Evolutionary conservation across 1,139 yeast species (phyloP).

Genomic region (Kodamaea suecica): DNA sequence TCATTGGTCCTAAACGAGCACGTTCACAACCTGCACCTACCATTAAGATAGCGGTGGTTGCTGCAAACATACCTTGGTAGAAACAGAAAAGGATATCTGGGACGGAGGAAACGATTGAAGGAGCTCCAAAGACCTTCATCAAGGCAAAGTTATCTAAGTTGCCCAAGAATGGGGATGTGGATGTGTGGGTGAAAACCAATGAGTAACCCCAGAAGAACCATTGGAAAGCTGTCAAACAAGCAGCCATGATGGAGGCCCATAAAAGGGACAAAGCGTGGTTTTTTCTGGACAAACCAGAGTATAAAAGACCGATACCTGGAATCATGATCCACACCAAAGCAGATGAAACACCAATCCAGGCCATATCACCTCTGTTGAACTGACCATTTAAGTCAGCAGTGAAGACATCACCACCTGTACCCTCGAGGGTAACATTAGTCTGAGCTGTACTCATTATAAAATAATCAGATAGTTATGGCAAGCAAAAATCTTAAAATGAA

Average conservation of each 20-base stretch:
- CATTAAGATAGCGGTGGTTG: constrained; percentile 88
- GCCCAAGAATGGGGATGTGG: constrained; percentile 70
- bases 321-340: constrained; percentile 89
- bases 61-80: constrained; percentile 96
- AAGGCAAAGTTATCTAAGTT: constrained; percentile 76
- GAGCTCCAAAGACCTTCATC: constrained; percentile 79
- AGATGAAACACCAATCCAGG: constrained; percentile 77
- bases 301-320: constrained; percentile 89
- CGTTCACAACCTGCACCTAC: constrained; percentile 97
- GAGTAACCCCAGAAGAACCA: constrained; percentile 99
- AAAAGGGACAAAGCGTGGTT: constrained; percentile 86
- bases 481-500: not conserved
- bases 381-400: constrained; percentile 69
- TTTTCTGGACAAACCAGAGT: constrained; percentile 88
- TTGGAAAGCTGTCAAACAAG: constrained; percentile 77
- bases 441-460: constrained; percentile 7
- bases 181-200: constrained; percentile 71
- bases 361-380: constrained; percentile 77
- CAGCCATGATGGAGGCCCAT: constrained; percentile 94
- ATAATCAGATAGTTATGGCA: not conserved
- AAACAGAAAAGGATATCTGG: constrained; percentile 88
- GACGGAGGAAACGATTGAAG: constrained; percentile 59
- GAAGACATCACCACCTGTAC: constrained; percentile 80
- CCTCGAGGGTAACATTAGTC: constrained; percentile 51
- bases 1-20: constrained; percentile 95